Evolutionary conservation across 306 rosid species (phyloP).

Genomic region (Alnus rubra): DNA sequence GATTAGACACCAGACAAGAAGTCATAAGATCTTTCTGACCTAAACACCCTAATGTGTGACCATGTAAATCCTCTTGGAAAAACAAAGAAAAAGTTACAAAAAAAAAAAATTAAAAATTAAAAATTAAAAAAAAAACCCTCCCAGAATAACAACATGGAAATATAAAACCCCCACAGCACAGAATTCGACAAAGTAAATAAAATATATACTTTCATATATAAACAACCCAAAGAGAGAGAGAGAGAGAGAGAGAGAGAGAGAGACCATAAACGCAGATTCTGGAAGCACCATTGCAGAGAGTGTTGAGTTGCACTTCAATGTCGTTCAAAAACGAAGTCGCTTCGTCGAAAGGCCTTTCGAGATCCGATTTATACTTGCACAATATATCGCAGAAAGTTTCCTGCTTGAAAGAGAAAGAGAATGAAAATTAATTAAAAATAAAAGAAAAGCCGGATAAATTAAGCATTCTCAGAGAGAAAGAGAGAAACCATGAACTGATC

Average conservation of each 20-base stretch:
- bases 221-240: background rate
- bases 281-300: constrained; percentile 35
- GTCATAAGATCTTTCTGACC: too few species aligned
- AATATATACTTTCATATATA: too few species aligned
- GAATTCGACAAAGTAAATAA: background rate
- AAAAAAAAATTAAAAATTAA: too few species aligned
- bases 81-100: background rate
- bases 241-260: constrained; percentile 31
- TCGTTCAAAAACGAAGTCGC: constrained; percentile 61
- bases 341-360: constrained; percentile 57
- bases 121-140: too few species aligned
- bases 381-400: constrained; percentile 54
- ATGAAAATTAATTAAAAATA: background rate
- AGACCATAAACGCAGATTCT: constrained; percentile 44
- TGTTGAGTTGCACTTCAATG: constrained; percentile 67
- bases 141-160: background rate
- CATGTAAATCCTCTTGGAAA: background rate
- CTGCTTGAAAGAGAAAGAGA: constrained; percentile 40
- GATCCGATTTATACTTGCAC: constrained; percentile 64
- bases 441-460: background rate
- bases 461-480: background rate
- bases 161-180: constrained; percentile 2
- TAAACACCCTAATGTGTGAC: background rate
- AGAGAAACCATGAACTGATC: constrained; percentile 71
- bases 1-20: too few species aligned